Evolutionary conservation across 495 filamentous ascomycete genomes (phyloP), one percentile per base, ranked within the genome.

Genomic region (Penicillium dipodomyicola): DNA sequence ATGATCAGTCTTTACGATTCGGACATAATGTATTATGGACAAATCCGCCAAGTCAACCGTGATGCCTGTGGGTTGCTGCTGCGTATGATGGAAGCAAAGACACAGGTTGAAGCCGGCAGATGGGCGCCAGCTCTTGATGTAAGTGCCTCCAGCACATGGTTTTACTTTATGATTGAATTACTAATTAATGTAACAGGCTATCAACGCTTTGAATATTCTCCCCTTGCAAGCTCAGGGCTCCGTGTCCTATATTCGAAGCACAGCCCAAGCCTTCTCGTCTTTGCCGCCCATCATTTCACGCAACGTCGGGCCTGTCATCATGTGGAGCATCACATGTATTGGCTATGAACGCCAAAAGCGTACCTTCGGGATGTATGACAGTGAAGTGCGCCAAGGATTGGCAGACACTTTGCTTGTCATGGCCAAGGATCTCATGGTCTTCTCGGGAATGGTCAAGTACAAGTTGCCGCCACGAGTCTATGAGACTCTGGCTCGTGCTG

Each of bases 381-480:
- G 90, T 65, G 86, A 86, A 52, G 86, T 85, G 58, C 86, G 85
- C 60, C 78, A 82, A 54, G 79, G 81, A 53, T 82, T 94, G 71
- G 80, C 86, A 20, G 84, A 86, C 40, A 77, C 86, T 61, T 73
- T 96, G 62, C 82, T 87, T 70, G 81, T 86, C 63, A 88, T 84
- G 66, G 90, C 86, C 48, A 87, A 89, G 65, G 94, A 96, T 73
- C 69, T 96, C 54, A 95, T 93, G 80, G 85, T 95, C 33, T 98
- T 96, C 76, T 93, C 93, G 14, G 92, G 94, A 27, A 86, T 96
- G 80, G 83, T 98, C 63, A 86, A 90, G 68, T 98, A 96, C 72
- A 85, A 92, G 57, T 77, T 97, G 61, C 82, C 84, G 10, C 81
- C 84, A 25, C 78, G 81, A 63, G 80, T 96, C 35, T 91, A 90